Base-by-base conservation (phyloP, 306 rosid genomes). In the Trifolium repens region DNA sequence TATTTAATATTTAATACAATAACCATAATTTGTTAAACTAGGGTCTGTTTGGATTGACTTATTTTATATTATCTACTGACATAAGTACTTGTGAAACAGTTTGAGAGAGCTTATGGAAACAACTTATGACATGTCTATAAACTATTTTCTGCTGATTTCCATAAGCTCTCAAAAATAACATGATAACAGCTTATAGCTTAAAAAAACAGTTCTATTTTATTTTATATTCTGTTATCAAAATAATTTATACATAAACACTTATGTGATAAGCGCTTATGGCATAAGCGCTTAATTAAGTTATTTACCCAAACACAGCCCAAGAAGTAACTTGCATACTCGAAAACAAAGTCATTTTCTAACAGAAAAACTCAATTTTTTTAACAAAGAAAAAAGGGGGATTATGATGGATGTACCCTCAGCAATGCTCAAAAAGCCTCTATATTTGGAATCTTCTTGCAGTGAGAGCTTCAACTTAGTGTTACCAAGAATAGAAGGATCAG, bases 381-480 rank as follows among this genome's bases (percentile, higher is more conserved):
- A 43, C 22, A 72, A 43, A 37, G 57, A 62, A 4, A 4, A 47
- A 17, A 30, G 50, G 9, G 34, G 52, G 37, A 16, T 60, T 50
- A 59, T 1, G 16, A 43, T 80, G 30, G 62, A 72, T 82, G 11
- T 89, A 94, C 99, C 91, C 82, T 94, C 93, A 72, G 93, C 50
- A 67, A 94, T 88, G 89, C 97, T 85, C 71, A 94, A 68, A 84
- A 90, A 89, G 47, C 99, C 96, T 79, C 90, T 89, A 68, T 78
- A 89, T 62, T 90, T 88, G 8, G 97, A 78, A 77, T 94, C 96
- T 78, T 94, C 96, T 75, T 86, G 89, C 74, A 40, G 46, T 5
- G 79, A 62, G 67, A 89, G 71, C 13, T 22, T 75, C 68, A 94
- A 80, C 73, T 65, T 68, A n/a, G 99, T 87, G 57, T 91, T 80